Evolutionary conservation across 2,329 filamentous ascomycete genomes (phyloP).

Genomic region (Hymenoscyphus salicellus): DNA sequence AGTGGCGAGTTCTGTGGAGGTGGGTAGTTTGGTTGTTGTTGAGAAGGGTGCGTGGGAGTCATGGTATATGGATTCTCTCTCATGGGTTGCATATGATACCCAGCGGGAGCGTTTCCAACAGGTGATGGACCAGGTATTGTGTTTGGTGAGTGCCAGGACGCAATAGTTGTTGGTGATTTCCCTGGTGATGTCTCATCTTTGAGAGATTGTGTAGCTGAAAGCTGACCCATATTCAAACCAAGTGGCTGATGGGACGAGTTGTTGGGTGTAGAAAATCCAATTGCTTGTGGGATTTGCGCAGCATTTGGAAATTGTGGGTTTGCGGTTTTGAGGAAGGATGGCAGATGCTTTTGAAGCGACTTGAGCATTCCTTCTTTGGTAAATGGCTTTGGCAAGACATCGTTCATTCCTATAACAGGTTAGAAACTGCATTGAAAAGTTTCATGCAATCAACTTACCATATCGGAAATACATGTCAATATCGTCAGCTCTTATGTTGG

Average conservation of each 20-base stretch:
- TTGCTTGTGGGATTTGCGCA: conserved; percentile 27
- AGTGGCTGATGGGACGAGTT: conserved; percentile 26
- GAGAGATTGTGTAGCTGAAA: conserved; percentile 31
- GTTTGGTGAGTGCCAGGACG: conserved; percentile 35
- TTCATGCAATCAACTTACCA: conserved; percentile 55
- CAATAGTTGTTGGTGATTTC: conserved; percentile 34
- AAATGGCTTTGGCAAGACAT: conserved; percentile 94
- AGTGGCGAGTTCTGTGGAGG: conserved; percentile 22
- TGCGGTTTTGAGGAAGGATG: conserved; percentile 70
- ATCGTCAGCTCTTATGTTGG: conserved; percentile 93
- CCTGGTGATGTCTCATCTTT: conserved; percentile 36
- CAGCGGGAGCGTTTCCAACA: conserved; percentile 23
- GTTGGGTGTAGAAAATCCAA: conserved; percentile 27
- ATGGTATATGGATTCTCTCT: conserved; percentile 32
- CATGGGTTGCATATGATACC: conserved; percentile 32
- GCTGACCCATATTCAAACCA: conserved; percentile 32
- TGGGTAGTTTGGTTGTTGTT: conserved; percentile 23
- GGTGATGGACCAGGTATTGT: conserved; percentile 34
- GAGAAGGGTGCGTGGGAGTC: conserved; percentile 30
- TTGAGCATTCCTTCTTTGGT: conserved; percentile 82
- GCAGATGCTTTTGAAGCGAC: conserved; percentile 83
- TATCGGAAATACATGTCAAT: conserved; percentile 97
- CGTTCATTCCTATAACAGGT: conserved; percentile 79
- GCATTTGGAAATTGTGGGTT: conserved; percentile 10
- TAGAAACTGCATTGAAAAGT: conserved; percentile 26